Evolutionary conservation across 2,329 filamentous ascomycete species (phyloP).

Genomic region (Cladosporium colombiae): DNA sequence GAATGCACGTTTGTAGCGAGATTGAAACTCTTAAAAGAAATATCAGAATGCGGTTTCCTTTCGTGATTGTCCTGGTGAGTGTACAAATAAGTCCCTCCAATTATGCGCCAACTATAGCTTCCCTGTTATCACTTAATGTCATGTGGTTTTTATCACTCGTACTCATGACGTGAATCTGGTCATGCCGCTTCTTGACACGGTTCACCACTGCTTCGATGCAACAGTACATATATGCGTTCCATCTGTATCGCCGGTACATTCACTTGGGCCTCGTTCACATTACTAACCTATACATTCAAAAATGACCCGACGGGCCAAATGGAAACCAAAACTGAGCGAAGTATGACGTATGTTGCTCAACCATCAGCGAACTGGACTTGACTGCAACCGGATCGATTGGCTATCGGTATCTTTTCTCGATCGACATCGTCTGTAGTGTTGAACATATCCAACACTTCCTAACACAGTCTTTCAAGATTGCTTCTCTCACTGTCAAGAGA

Average conservation of each 20-base stretch:
- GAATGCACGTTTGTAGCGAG: conserved; percentile 22
- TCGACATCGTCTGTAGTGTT: not conserved
- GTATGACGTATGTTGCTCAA: conserved; percentile 8
- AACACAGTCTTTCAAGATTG: not conserved
- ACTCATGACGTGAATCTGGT: no score
- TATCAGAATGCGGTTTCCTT: conserved; percentile 16
- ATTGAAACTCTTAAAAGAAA: conserved; percentile 19
- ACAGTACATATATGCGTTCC: not conserved
- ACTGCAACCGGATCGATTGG: not conserved
- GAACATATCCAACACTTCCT: not conserved
- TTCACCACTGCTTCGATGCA: not conserved
- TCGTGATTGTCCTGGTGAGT: not conserved
- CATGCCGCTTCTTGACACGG: not conserved
- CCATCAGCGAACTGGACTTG: not conserved
- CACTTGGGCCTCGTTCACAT: no score
- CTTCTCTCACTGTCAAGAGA: not conserved
- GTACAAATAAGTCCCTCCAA: not conserved
- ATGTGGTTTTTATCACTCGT: no score
- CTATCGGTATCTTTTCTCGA: not conserved
- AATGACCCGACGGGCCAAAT: not conserved
- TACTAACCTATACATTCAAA: no score
- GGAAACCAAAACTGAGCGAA: not conserved
- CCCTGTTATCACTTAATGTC: no score
- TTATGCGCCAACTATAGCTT: no score
- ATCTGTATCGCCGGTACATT: not conserved